Conservation (phyloP, 768 basidiomycete genomes). For the Suillus plorans region DNA sequence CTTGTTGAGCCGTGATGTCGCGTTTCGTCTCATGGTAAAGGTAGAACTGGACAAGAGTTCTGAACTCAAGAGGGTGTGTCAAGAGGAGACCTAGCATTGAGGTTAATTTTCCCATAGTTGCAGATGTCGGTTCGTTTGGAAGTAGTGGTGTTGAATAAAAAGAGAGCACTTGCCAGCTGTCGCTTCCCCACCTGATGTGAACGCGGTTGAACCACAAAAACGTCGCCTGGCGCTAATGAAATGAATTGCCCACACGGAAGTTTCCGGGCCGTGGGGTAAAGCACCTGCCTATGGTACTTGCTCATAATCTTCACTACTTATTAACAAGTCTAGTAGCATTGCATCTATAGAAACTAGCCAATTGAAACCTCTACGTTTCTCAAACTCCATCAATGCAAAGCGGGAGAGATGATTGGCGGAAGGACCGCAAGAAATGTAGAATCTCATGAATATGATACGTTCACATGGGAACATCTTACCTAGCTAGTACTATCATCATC, state of each 20-base stretch:
- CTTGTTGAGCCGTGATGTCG: slow-evolving; percentile 73
- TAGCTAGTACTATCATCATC: too few relatives aligned
- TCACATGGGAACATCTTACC: too few relatives aligned
- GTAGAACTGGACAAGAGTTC: slow-evolving; percentile 78
- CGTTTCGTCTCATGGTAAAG: slow-evolving; percentile 80
- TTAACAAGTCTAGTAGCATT: background rate
- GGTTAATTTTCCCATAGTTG: slow-evolving; percentile 52
- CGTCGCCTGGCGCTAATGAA: background rate
- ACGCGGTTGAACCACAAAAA: slow-evolving; percentile 1
- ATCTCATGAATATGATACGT: too few relatives aligned
- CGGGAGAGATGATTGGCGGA: background rate
- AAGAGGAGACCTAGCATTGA: slow-evolving; percentile 64
- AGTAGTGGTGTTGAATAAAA: background rate
- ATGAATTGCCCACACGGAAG: background rate
- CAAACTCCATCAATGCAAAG: background rate
- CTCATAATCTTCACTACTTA: background rate
- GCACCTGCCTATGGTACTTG: background rate
- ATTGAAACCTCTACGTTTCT: background rate
- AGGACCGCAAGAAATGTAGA: too few relatives aligned
- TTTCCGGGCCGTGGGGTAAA: background rate
- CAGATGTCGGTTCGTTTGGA: background rate
- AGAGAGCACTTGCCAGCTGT: background rate
- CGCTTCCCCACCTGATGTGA: background rate
- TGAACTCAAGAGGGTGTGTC: slow-evolving; percentile 83
- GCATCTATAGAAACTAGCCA: background rate